Conservation (phyloP, 2,329 filamentous ascomycete species). For the Whalleya microplaca region DNA sequence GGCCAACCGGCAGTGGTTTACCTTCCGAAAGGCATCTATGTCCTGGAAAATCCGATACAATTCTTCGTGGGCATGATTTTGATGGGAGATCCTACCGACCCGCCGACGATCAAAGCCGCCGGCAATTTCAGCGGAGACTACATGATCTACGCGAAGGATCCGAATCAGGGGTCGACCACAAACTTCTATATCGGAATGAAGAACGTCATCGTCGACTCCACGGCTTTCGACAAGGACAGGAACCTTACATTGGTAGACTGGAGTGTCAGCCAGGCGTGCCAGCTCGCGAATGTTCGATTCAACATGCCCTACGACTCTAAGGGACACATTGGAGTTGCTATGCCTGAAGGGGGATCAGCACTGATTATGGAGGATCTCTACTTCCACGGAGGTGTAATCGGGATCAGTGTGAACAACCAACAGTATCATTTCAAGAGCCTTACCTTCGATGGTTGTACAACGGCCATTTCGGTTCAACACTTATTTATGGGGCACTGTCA, state of each 20-base stretch:
- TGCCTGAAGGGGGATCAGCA: constrained; percentile 23
- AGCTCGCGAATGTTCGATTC: constrained; percentile 43
- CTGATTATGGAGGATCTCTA: constrained; percentile 26
- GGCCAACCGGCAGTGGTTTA: constrained; percentile 33
- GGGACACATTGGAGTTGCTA: constrained; percentile 40
- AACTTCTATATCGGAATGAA: constrained; percentile 43
- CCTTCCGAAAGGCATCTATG: constrained; percentile 32
- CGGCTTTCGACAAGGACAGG: constrained; percentile 29
- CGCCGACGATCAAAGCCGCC: constrained; percentile 31
- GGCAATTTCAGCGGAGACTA: constrained; percentile 24
- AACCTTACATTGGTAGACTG: constrained; percentile 41
- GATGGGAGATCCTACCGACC: constrained; percentile 42
- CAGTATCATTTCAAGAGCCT: constrained; percentile 30
- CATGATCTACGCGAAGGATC: constrained; percentile 37
- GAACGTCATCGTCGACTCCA: constrained; percentile 44
- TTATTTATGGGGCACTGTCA: constrained; percentile 22
- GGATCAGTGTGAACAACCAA: constrained; percentile 22
- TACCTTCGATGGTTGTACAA: constrained; percentile 25
- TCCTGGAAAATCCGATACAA: constrained; percentile 27
- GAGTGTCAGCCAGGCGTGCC: constrained; percentile 43
- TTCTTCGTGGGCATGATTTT: constrained; percentile 39
- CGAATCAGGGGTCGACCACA: constrained; percentile 32
- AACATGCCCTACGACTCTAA: constrained; percentile 39
- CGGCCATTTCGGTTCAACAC: constrained; percentile 44
- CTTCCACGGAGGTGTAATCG: constrained; percentile 25